Evolutionary conservation across 2,329 filamentous ascomycete genomes (phyloP).

Genomic region (Talaromyces islandicus): DNA sequence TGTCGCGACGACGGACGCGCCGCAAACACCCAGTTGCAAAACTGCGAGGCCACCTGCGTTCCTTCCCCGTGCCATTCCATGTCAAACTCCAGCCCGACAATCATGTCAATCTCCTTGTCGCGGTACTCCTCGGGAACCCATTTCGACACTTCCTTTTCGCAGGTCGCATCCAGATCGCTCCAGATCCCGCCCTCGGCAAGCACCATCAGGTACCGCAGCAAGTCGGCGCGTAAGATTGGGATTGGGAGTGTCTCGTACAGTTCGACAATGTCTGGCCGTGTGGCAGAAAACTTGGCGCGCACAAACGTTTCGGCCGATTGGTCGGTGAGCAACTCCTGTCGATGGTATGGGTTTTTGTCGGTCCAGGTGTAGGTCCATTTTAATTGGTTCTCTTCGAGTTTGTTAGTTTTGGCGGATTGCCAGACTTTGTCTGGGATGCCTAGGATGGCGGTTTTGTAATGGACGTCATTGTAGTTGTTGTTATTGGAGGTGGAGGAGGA

Average conservation of each 20-base stretch:
- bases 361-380: constrained; percentile 19
- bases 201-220: constrained; percentile 39
- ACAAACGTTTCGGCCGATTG: constrained; percentile 26
- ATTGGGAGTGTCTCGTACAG: constrained; percentile 28
- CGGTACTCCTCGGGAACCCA: constrained; percentile 33
- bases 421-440: constrained; percentile 16
- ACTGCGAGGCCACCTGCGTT: constrained; percentile 15
- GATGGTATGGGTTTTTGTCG: constrained; percentile 18
- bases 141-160: constrained; percentile 25
- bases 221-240: constrained; percentile 36
- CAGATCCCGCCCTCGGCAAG: constrained; percentile 38
- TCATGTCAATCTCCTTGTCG: constrained; percentile 18
- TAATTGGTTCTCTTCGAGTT: constrained; percentile 17
- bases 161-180: constrained; percentile 35
- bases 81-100: constrained; percentile 35
- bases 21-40: constrained; percentile 20
- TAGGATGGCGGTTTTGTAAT: neutral
- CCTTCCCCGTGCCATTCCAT: constrained; percentile 1
- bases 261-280: constrained; percentile 31
- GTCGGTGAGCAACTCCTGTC: constrained; percentile 26
- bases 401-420: constrained; percentile 17
- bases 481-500: too few species aligned
- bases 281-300: constrained; percentile 22
- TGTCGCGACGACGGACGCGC: constrained; percentile 15
- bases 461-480: neutral